These are phyloP conservation scores for Phyllosticta citrichinensis DNA, from an alignment of 2,329 filamentous ascomycete genomes.

Conservation along the genomic window DNA sequence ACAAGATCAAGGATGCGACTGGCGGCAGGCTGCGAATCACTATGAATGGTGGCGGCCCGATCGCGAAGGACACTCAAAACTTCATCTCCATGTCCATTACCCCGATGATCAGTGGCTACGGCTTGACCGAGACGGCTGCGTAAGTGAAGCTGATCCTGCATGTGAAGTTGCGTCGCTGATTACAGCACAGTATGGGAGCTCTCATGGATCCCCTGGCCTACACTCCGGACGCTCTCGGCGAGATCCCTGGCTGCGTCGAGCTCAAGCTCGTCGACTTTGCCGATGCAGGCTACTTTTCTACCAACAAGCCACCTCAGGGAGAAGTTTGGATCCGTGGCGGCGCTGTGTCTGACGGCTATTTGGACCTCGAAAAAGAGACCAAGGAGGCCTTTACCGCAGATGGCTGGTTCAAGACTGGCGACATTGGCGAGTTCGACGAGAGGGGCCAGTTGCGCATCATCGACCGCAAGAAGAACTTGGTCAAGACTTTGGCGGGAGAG, in stretches of 20 bases:
- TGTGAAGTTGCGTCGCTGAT: neutral
- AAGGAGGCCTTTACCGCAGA: conserved; percentile 65
- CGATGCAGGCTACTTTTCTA: conserved; percentile 75
- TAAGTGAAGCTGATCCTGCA: conserved; percentile 12
- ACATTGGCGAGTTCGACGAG: conserved; percentile 80
- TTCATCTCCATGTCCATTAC: conserved; percentile 90
- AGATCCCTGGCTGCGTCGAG: conserved; percentile 67
- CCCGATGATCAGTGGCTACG: conserved; percentile 91
- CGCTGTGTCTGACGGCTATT: conserved; percentile 68
- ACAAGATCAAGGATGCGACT: conserved; percentile 81
- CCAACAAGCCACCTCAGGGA: conserved; percentile 70
- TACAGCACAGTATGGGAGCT: conserved; percentile 50
- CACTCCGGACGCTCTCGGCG: conserved; percentile 66
- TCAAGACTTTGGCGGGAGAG: conserved; percentile 91
- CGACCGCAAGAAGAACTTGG: conserved; percentile 95
- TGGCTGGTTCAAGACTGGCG: conserved; percentile 95
- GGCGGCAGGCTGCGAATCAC: conserved; percentile 81
- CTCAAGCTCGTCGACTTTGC: conserved; percentile 85
- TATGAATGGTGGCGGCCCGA: conserved; percentile 88
- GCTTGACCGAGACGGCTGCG: conserved; percentile 84
- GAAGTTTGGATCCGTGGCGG: conserved; percentile 83
- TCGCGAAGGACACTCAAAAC: conserved; percentile 75
- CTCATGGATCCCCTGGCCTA: conserved; percentile 77
- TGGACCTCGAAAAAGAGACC: conserved; percentile 78
- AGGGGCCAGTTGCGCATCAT: conserved; percentile 78